Evolutionary conservation across 2,329 filamentous ascomycete genomes (phyloP).

Genomic region (Microdochium trichocladiopsis): DNA sequence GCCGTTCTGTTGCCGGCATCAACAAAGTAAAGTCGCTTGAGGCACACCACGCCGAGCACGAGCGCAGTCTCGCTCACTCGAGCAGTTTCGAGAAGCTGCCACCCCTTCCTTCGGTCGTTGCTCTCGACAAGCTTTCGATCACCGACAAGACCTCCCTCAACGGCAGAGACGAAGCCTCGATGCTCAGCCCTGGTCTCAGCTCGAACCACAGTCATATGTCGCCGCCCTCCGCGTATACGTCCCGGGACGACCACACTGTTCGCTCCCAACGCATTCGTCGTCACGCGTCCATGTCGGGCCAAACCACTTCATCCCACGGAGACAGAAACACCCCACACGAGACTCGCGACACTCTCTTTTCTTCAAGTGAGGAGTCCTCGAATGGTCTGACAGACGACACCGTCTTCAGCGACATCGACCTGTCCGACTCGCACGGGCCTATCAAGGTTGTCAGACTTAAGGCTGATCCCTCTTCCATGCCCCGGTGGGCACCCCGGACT

Average conservation of each 20-base stretch:
- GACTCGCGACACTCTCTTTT: not conserved
- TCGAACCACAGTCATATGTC: not conserved
- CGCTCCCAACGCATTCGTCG: not conserved
- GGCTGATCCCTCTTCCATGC: constrained; percentile 42
- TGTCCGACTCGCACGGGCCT: constrained; percentile 18
- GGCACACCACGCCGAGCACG: constrained; percentile 2
- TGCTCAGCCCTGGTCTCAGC: not conserved
- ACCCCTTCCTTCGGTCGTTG: not conserved
- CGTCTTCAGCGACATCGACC: constrained; percentile 26
- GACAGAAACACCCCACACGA: not conserved
- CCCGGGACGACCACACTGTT: not conserved
- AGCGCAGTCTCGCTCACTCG: not conserved
- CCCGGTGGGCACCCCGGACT: constrained; percentile 42
- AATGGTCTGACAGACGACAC: constrained; percentile 13
- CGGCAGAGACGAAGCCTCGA: not conserved
- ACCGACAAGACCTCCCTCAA: not conserved
- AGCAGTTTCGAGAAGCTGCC: constrained; percentile 5
- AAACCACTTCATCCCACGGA: not conserved
- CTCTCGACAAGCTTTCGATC: not conserved
- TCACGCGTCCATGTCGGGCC: not conserved
- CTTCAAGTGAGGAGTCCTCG: constrained; percentile 4
- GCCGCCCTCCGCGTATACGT: not conserved
- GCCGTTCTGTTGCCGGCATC: constrained; percentile 14
- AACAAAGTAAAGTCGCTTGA: constrained; percentile 21
- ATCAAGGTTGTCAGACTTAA: constrained; percentile 39